These are phyloP conservation scores for Entomortierella parvispora DNA, from an alignment of 192 early-diverging fungal genomes.

Conservation along the genomic window DNA sequence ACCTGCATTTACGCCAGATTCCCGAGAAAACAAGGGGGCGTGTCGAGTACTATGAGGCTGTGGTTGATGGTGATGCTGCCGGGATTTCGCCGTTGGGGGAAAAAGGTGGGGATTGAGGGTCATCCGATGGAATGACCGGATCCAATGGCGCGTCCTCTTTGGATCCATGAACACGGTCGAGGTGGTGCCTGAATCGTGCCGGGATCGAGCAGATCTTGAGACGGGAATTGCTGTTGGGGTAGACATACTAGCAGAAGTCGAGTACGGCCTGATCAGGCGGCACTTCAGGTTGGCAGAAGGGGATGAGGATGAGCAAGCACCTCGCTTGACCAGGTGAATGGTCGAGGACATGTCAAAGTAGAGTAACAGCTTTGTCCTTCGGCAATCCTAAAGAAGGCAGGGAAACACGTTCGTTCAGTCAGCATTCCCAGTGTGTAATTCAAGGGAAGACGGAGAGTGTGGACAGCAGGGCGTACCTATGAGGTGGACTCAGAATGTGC, in stretches of 20 bases:
- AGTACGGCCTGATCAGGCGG: no score
- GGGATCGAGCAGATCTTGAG: no score
- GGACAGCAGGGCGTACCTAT: no score
- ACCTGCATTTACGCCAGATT: neutral
- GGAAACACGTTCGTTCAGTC: no score
- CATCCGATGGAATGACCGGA: constrained; percentile 43
- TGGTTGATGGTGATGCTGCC: neutral
- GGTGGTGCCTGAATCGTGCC: neutral
- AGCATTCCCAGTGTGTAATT: no score
- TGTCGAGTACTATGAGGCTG: neutral
- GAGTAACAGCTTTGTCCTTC: no score
- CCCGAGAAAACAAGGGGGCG: constrained; percentile 26
- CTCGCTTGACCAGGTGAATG: constrained; percentile 28
- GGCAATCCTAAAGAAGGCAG: no score
- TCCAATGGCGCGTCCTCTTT: constrained; percentile 48
- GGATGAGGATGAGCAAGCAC: constrained; percentile 6
- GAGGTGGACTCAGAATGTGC: no score
- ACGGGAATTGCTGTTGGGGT: neutral
- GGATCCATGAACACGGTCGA: constrained; percentile 8
- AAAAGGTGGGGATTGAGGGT: constrained; percentile 26
- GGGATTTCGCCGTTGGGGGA: neutral
- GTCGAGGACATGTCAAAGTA: constrained; percentile 24
- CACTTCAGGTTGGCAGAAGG: neutral
- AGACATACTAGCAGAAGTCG: neutral
- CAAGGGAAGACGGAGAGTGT: no score